Conservation (phyloP, 345 rosid genomes). For the Anacardium occidentale region DNA sequence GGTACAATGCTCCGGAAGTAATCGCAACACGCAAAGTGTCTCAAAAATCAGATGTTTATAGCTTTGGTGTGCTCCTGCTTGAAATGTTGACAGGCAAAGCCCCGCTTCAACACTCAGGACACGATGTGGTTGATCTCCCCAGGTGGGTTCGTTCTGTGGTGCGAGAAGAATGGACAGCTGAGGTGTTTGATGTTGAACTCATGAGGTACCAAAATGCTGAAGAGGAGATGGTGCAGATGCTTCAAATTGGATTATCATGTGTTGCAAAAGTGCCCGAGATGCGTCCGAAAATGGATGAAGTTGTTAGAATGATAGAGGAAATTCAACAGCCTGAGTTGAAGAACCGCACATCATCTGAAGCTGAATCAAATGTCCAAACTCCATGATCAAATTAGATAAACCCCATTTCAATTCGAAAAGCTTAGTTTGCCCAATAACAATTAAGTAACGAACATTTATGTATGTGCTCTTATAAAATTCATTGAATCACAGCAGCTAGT, state of each 20-base stretch:
- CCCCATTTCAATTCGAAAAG: too few relatives aligned
- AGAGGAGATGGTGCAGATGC: slow-evolving; percentile 90
- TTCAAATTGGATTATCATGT: slow-evolving; percentile 70
- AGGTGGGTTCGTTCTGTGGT: slow-evolving; percentile 89
- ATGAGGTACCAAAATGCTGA: slow-evolving; percentile 55
- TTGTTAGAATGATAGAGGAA: slow-evolving; percentile 62
- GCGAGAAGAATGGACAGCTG: slow-evolving; percentile 87
- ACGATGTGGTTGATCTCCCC: slow-evolving; percentile 62
- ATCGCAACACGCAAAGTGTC: slow-evolving; percentile 53
- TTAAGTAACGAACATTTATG: not conserved
- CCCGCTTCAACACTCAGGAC: slow-evolving; percentile 60
- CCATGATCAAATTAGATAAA: slow-evolving; percentile 30
- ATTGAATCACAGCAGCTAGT: not conserved
- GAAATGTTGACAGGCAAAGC: slow-evolving; percentile 79
- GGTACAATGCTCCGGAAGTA: slow-evolving; percentile 78
- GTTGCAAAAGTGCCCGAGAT: slow-evolving; percentile 55
- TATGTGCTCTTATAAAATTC: not conserved
- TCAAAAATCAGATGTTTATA: slow-evolving; percentile 76
- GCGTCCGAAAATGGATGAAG: slow-evolving; percentile 68
- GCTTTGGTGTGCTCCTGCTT: slow-evolving; percentile 79
- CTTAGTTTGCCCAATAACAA: not conserved
- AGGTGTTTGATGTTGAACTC: slow-evolving; percentile 82
- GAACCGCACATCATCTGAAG: slow-evolving; percentile 57
- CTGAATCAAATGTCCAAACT: slow-evolving; percentile 54
- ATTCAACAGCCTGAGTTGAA: slow-evolving; percentile 46